Evolutionary conservation across 345 rosid genomes (phyloP).

Genomic region (Triadica sebifera): DNA sequence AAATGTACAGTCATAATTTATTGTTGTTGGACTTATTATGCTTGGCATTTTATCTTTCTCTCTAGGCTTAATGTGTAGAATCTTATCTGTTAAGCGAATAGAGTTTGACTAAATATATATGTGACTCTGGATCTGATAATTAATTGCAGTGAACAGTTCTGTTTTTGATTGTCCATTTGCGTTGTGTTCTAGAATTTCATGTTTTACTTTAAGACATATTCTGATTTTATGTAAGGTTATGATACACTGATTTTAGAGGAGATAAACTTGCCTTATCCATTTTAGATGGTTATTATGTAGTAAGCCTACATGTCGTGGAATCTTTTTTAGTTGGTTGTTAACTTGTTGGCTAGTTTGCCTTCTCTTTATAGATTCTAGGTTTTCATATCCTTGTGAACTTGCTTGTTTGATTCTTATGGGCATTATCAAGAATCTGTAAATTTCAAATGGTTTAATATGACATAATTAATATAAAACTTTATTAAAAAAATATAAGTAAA

Average conservation of each 20-base stretch:
- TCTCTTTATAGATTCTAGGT: not conserved
- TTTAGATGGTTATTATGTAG: not conserved
- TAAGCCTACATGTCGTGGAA: not conserved
- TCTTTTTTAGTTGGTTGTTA: not conserved
- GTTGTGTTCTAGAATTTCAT: not conserved
- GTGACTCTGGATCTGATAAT: not conserved
- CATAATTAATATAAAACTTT: too few relatives aligned
- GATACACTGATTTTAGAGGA: not conserved
- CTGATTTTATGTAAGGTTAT: not conserved
- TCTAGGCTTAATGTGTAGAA: not conserved
- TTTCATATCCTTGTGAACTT: not conserved
- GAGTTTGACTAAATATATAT: not conserved
- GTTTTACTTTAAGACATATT: not conserved
- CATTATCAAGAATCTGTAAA: not conserved
- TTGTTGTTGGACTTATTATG: not conserved
- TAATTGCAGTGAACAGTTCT: not conserved
- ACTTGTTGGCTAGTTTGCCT: too few relatives aligned
- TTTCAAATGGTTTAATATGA: constrained; percentile 16
- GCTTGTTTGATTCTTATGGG: not conserved
- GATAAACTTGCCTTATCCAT: too few relatives aligned
- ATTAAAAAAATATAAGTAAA: too few relatives aligned
- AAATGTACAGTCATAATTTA: too few relatives aligned
- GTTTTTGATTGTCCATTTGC: not conserved
- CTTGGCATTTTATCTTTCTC: not conserved
- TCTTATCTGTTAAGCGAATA: not conserved